phyloP scores from a whole-genome alignment of 2,329 filamentous ascomycete genomes.

The Huntiella decipiens region DNA sequence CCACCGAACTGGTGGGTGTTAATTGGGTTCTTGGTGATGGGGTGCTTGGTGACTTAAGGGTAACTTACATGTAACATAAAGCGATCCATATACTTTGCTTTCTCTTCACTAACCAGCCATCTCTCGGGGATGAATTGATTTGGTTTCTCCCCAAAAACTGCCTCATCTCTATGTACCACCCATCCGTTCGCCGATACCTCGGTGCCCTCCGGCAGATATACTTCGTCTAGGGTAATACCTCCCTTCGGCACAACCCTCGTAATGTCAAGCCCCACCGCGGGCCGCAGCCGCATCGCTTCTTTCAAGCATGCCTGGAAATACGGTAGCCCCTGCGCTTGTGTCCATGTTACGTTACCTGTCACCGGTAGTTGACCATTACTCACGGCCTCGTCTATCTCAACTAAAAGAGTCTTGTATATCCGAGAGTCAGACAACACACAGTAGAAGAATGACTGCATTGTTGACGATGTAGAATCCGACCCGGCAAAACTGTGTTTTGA shows the following conservation, averaged over 20 bases:
- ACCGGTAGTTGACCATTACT: slow-evolving; percentile 18
- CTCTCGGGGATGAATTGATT: slow-evolving; percentile 34
- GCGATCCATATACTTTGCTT: slow-evolving; percentile 28
- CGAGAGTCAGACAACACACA: slow-evolving; percentile 25
- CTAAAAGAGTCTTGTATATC: slow-evolving; percentile 22
- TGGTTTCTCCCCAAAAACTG: slow-evolving; percentile 31
- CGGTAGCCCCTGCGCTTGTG: slow-evolving; percentile 27
- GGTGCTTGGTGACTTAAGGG: slow-evolving; percentile 17
- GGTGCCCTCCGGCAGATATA: slow-evolving; percentile 32
- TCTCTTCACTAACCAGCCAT: slow-evolving; percentile 30
- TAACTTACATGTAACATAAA: slow-evolving; percentile 35
- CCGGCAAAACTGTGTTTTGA: slow-evolving; percentile 29
- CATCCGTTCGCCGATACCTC: slow-evolving; percentile 34
- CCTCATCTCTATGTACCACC: slow-evolving; percentile 30
- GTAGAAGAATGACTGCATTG: slow-evolving; percentile 38
- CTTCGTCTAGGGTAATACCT: slow-evolving; percentile 32
- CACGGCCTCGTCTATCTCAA: slow-evolving; percentile 27
- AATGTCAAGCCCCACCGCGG: slow-evolving; percentile 34
- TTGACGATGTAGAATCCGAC: slow-evolving; percentile 40
- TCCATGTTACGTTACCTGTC: slow-evolving; percentile 27
- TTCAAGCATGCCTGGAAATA: slow-evolving; percentile 39
- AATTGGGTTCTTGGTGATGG: neutral
- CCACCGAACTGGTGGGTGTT: slow-evolving; percentile 28
- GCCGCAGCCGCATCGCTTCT: slow-evolving; percentile 35
- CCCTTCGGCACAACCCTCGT: slow-evolving; percentile 30